Evolutionary conservation across 495 filamentous ascomycete species (phyloP).

Genomic region (Glonium stellatum): DNA sequence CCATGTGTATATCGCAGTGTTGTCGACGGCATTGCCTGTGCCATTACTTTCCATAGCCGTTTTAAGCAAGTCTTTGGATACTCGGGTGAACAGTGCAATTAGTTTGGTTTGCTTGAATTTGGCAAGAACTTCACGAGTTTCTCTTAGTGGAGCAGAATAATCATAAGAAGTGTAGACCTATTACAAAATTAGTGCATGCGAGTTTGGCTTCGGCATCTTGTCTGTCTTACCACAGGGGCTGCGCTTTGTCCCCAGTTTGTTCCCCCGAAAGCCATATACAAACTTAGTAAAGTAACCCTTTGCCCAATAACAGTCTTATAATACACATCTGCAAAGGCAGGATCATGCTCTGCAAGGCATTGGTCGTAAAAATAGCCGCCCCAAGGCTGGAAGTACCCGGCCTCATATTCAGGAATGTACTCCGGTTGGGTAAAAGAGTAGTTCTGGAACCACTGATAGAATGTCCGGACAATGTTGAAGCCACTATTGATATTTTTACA

Average conservation of each 20-base stretch:
- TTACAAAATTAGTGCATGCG: not conserved
- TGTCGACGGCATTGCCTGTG: constrained; percentile 48
- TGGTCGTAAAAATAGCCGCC: constrained; percentile 45
- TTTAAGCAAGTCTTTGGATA: constrained; percentile 47
- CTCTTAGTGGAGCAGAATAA: constrained; percentile 53
- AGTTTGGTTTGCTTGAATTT: constrained; percentile 55
- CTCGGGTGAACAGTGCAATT: constrained; percentile 49
- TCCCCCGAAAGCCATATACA: constrained; percentile 54
- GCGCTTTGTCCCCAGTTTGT: constrained; percentile 46
- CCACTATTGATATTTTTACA: constrained; percentile 46
- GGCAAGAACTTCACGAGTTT: constrained; percentile 47
- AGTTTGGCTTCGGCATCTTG: not conserved
- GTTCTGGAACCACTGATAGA: constrained; percentile 53
- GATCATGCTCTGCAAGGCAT: constrained; percentile 42
- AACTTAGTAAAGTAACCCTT: constrained; percentile 42
- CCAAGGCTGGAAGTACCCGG: constrained; percentile 49
- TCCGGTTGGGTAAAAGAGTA: constrained; percentile 49
- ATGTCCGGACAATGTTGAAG: constrained; percentile 46
- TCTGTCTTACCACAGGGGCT: constrained; percentile 25
- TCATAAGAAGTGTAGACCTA: constrained; percentile 42
- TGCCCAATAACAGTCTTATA: constrained; percentile 53
- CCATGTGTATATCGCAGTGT: constrained; percentile 39
- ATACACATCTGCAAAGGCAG: constrained; percentile 49
- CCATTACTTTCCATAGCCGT: constrained; percentile 53
- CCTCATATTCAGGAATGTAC: constrained; percentile 49